Conservation (phyloP, 2,329 filamentous ascomycete genomes). For the Botrytis paeoniae region DNA sequence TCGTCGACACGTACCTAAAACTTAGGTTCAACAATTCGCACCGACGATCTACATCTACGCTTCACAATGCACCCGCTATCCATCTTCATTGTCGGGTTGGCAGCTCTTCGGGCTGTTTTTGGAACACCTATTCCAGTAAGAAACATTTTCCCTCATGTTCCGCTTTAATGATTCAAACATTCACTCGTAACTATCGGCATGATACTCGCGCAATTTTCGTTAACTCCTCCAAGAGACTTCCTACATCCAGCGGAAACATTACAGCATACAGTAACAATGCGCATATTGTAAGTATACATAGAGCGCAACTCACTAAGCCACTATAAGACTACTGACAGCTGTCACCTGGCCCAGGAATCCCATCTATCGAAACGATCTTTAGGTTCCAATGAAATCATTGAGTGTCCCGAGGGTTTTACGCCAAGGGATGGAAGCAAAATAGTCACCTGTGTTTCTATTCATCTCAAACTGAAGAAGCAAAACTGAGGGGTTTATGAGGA, state of each 20-base stretch:
- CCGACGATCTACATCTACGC: not conserved
- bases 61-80: not conserved
- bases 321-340: not conserved
- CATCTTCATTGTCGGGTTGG: not conserved
- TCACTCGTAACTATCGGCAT: no score
- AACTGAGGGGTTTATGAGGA: not conserved
- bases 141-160: not conserved
- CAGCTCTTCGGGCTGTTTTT: not conserved
- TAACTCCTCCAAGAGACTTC: not conserved
- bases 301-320: not conserved
- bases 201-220: not conserved
- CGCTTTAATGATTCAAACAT: no score
- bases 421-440: not conserved
- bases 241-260: not conserved
- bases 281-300: not conserved
- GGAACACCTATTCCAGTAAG: not conserved
- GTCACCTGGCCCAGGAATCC: not conserved
- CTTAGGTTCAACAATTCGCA: no score
- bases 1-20: not conserved
- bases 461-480: not conserved
- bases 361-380: not conserved
- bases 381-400: not conserved
- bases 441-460: not conserved
- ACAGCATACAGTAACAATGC: not conserved
- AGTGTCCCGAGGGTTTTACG: not conserved